phyloP scores from a whole-genome alignment of 1,284 basidiomycete genomes.

The Tylopilus orsonianus region DNA sequence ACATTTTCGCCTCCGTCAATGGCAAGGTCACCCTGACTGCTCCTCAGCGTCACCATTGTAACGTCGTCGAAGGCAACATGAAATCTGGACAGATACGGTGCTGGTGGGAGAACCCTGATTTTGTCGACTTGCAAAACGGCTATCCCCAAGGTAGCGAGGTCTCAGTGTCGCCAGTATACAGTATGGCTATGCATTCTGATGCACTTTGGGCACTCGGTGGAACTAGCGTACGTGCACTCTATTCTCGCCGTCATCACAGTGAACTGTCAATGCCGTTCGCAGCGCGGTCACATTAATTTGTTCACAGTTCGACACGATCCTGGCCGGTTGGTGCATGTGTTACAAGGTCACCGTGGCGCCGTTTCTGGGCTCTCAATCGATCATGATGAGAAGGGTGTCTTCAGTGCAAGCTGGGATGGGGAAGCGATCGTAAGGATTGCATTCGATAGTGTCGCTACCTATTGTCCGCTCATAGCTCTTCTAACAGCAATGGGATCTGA shows the following conservation, averaged over 20 bases:
- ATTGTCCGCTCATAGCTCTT: conserved; percentile 9
- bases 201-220: conserved; percentile 89
- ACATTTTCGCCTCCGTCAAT: conserved; percentile 87
- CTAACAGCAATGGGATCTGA: conserved; percentile 93
- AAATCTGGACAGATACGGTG: conserved; percentile 85
- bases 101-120: conserved; percentile 84
- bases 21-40: conserved; percentile 86
- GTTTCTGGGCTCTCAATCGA: conserved; percentile 85
- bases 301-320: conserved; percentile 93
- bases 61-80: conserved; percentile 89
- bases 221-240: conserved; percentile 60
- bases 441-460: conserved; percentile 1
- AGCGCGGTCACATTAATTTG: conserved; percentile 88
- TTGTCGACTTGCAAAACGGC: conserved; percentile 31
- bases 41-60: conserved; percentile 86
- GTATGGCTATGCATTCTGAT: conserved; percentile 85
- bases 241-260: conserved; percentile 14
- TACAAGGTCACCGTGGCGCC: conserved; percentile 75
- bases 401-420: conserved; percentile 95
- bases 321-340: conserved; percentile 74
- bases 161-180: conserved; percentile 75
- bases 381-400: conserved; percentile 79
- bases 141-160: conserved; percentile 45
- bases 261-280: conserved; percentile 13
- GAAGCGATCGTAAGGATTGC: conserved; percentile 71